A percentile compares a stretch with the other conserved stretches of the same genome.
Evolutionary conservation across 176 grass and related monocot genomes (phyloP).

Genomic region (Areca catechu): DNA sequence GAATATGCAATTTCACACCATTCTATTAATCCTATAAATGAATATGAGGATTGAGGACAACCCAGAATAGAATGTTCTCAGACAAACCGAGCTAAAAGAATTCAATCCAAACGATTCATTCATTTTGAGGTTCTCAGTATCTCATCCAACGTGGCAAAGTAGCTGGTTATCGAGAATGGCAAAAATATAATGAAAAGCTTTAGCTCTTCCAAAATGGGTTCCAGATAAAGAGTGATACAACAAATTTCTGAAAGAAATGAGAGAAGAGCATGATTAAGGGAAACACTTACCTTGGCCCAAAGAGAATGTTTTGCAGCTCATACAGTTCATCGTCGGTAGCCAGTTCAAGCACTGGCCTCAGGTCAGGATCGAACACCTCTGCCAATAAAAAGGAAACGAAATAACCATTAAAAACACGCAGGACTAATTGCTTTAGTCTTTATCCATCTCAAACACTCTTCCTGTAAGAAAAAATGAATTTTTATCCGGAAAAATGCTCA

Average conservation of each 20-base stretch:
- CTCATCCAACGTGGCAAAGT: too few relatives aligned
- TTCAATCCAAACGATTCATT: too few relatives aligned
- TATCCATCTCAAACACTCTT: not conserved
- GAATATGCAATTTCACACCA: too few relatives aligned
- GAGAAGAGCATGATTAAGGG: not conserved
- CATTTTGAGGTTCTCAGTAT: too few relatives aligned
- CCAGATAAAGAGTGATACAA: not conserved
- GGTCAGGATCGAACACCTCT: conserved; percentile 71
- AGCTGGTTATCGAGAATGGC: too few relatives aligned
- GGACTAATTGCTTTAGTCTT: not conserved
- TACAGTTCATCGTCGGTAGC: conserved; percentile 67
- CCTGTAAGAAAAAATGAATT: not conserved
- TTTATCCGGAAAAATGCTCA: not conserved
- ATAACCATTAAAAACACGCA: conserved; percentile 5
- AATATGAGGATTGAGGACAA: too few relatives aligned
- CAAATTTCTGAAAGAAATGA: not conserved
- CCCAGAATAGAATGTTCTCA: too few relatives aligned
- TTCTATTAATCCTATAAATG: too few relatives aligned
- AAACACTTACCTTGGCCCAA: conserved; percentile 53
- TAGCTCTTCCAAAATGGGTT: not conserved
- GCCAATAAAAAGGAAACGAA: not conserved
- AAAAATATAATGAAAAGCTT: too few relatives aligned
- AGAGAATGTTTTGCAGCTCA: conserved; percentile 82
- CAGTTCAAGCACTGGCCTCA: conserved; percentile 80
- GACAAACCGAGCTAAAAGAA: too few relatives aligned